A percentile compares a stretch with the other conserved stretches of the same genome.
These are phyloP conservation scores for Mercurialis annua DNA, from an alignment of 345 rosid species.

Conservation along the genomic window DNA sequence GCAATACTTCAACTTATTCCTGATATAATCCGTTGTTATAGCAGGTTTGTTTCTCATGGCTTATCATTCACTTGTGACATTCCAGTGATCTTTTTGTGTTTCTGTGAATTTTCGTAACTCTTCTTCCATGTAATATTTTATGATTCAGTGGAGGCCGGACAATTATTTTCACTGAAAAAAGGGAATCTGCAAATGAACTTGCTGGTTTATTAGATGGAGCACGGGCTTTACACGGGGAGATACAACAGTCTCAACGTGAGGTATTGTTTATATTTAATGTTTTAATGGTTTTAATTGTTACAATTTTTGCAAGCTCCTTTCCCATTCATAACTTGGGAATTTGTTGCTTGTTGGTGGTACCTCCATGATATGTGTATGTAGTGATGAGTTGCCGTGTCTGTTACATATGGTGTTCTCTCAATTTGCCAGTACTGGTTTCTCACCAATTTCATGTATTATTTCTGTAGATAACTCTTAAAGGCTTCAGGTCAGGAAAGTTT, in stretches of 20 bases:
- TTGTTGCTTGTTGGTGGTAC: background rate
- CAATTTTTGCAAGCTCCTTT: no score
- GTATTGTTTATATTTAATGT: slow-evolving; percentile 27
- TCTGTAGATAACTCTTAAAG: slow-evolving; percentile 76
- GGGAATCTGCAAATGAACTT: slow-evolving; percentile 86
- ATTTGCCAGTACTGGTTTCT: background rate
- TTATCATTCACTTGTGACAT: background rate
- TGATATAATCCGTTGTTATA: slow-evolving; percentile 82
- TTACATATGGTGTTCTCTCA: background rate
- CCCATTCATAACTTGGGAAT: background rate
- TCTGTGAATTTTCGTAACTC: background rate
- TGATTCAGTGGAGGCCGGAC: slow-evolving; percentile 82
- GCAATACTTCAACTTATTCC: slow-evolving; percentile 86
- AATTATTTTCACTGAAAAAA: slow-evolving; percentile 85
- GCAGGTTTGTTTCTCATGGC: slow-evolving; percentile 52
- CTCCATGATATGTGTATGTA: background rate
- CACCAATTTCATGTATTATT: slow-evolving; percentile 13
- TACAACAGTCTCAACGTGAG: slow-evolving; percentile 91
- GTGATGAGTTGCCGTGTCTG: background rate
- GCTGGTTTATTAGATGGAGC: slow-evolving; percentile 81
- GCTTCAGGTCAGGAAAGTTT: slow-evolving; percentile 89
- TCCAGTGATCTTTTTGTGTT: background rate
- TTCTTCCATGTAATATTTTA: slow-evolving; percentile 7
- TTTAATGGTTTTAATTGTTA: background rate
- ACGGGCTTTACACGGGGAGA: slow-evolving; percentile 92